phyloP scores from a whole-genome alignment of 2,329 filamentous ascomycete species.

The Ceratocystis ficicola region DNA sequence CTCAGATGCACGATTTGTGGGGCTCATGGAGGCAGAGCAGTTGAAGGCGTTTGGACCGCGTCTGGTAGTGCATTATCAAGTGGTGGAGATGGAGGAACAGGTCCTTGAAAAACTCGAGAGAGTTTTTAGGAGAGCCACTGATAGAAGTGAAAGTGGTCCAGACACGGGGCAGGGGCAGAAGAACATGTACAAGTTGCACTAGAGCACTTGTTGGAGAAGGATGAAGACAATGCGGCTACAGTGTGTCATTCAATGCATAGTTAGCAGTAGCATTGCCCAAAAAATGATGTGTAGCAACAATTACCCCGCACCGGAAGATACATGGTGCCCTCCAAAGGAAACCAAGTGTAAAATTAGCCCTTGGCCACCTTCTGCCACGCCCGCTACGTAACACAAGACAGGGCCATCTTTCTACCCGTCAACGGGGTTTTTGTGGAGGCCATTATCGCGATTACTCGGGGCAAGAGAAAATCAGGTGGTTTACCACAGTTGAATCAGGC shows the following conservation, averaged over 20 bases:
- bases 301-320: not conserved
- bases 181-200: slow-evolving; percentile 23
- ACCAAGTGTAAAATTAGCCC: not conserved
- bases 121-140: slow-evolving; percentile 38
- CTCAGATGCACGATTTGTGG: slow-evolving; percentile 30
- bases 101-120: slow-evolving; percentile 45
- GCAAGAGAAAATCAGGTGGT: not conserved
- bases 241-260: not conserved
- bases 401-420: too few species aligned
- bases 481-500: not conserved
- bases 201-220: not conserved
- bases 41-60: slow-evolving; percentile 33
- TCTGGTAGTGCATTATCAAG: slow-evolving; percentile 46
- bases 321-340: not conserved
- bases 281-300: not conserved
- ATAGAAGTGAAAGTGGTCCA: slow-evolving; percentile 23
- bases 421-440: too few species aligned
- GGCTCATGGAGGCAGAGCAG: slow-evolving; percentile 34
- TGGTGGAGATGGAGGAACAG: slow-evolving; percentile 47
- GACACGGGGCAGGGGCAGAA: slow-evolving; percentile 6
- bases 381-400: not conserved
- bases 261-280: not conserved
- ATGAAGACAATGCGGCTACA: not conserved
- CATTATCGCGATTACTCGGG: not conserved
- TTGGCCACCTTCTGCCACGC: not conserved